Percentiles rank a stretch among this genome's conserved stretches.
These are phyloP conservation scores for Leishmania amazonensis DNA, from an alignment of 208 protist genomes.

Conservation along the genomic window DNA sequence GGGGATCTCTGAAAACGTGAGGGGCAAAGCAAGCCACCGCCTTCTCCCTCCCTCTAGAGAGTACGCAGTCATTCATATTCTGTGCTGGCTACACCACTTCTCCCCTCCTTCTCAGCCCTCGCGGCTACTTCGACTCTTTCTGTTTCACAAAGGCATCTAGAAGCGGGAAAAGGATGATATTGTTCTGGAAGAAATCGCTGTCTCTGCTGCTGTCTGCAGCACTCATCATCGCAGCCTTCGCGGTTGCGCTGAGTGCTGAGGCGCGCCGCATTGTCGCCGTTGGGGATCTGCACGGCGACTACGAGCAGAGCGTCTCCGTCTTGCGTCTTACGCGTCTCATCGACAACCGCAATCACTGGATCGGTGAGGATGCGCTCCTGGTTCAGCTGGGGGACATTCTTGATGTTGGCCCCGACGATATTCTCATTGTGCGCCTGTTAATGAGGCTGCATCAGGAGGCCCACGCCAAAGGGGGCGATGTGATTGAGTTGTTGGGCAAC, in stretches of 20 bases:
- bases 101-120: not conserved
- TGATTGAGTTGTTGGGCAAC: slow-evolving; percentile 90
- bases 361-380: slow-evolving; percentile 74
- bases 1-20: not conserved
- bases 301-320: slow-evolving; percentile 73
- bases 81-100: not conserved
- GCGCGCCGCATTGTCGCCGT: slow-evolving; percentile 77
- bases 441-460: slow-evolving; percentile 80
- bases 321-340: slow-evolving; percentile 74
- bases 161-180: not conserved
- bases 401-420: slow-evolving; percentile 89
- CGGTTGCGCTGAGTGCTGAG: slow-evolving; percentile 7
- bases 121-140: not conserved
- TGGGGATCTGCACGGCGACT: slow-evolving; percentile 89
- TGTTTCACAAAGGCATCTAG: not conserved
- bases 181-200: not conserved
- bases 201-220: not conserved
- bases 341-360: slow-evolving; percentile 74
- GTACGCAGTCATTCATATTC: not conserved
- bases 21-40: not conserved
- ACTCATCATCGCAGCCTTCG: slow-evolving; percentile 9
- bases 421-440: slow-evolving; percentile 77
- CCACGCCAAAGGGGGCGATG: slow-evolving; percentile 64
- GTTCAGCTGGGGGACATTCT: slow-evolving; percentile 93
- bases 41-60: not conserved